Conservation (phyloP, 441 rosid species). For the Populus hybrid region DNA sequence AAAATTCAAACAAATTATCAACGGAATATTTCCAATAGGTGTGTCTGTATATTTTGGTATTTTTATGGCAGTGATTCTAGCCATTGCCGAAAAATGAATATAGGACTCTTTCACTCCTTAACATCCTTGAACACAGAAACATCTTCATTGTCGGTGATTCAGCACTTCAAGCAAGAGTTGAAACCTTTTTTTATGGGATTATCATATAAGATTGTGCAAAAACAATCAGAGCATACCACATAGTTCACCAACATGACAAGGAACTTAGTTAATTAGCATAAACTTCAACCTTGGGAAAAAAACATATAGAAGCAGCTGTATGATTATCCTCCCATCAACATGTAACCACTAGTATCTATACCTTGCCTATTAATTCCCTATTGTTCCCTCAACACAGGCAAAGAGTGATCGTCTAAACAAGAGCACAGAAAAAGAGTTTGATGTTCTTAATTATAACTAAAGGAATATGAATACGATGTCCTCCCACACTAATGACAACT, state of each 20-base stretch:
- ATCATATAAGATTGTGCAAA: neutral
- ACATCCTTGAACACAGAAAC: too few relatives aligned
- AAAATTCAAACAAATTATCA: too few relatives aligned
- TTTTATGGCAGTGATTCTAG: too few relatives aligned
- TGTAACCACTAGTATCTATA: neutral
- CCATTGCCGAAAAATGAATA: too few relatives aligned
- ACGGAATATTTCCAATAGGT: too few relatives aligned
- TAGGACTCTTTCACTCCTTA: too few relatives aligned
- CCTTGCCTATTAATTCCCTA: neutral
- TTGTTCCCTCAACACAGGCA: neutral
- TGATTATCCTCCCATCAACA: neutral
- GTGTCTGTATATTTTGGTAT: too few relatives aligned
- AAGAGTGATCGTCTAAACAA: neutral
- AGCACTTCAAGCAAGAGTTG: neutral
- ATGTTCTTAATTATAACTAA: too few relatives aligned
- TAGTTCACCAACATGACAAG: neutral
- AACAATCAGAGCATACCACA: neutral
- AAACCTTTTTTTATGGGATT: neutral
- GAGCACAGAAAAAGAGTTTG: neutral
- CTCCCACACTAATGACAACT: conserved; percentile 18
- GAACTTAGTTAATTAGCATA: neutral
- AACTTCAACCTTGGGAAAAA: too few relatives aligned
- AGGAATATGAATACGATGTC: neutral
- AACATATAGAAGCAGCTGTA: neutral
- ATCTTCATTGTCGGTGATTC: neutral